phyloP scores from a whole-genome alignment of 1,139 yeast species.

The Diutina siamensis region DNA sequence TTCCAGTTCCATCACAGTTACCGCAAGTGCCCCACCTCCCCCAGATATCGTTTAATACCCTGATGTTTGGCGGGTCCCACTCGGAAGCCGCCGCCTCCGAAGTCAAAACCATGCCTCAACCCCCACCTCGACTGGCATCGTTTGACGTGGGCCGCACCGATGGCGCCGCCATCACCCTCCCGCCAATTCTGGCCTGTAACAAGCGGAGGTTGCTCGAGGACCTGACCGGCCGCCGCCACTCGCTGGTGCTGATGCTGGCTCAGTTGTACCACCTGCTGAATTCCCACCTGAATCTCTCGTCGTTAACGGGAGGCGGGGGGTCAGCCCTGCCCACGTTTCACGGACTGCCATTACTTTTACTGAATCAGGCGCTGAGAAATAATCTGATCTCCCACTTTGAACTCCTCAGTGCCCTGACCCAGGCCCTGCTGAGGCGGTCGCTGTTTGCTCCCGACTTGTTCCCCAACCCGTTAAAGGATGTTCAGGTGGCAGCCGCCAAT shows the following conservation, averaged over 20 bases:
- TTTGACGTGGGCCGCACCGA: slow-evolving; percentile 3
- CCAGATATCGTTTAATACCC: slow-evolving; percentile 26
- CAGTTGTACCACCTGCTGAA: not conserved
- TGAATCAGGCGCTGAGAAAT: slow-evolving; percentile 14
- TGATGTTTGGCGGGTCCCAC: slow-evolving; percentile 21
- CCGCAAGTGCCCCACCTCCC: slow-evolving; percentile 12
- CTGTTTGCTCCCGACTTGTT: slow-evolving; percentile 28
- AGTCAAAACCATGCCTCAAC: slow-evolving; percentile 8
- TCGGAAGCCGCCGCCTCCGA: not conserved
- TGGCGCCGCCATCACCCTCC: slow-evolving; percentile 1
- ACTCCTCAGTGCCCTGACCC: slow-evolving; percentile 12
- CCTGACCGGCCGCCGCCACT: slow-evolving; percentile 6
- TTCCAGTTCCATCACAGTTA: slow-evolving; percentile 7
- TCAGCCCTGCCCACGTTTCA: slow-evolving; percentile 22
- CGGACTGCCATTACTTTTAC: slow-evolving; percentile 5
- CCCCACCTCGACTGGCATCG: slow-evolving; percentile 4
- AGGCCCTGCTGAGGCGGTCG: slow-evolving; percentile 24
- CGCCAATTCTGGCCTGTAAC: slow-evolving; percentile 4
- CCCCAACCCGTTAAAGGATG: slow-evolving; percentile 21
- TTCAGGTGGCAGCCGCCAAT: slow-evolving; percentile 4
- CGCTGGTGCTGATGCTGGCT: slow-evolving; percentile 5
- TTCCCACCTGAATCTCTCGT: not conserved
- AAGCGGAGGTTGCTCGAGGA: slow-evolving; percentile 4
- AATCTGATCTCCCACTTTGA: slow-evolving; percentile 28
- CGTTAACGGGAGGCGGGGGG: slow-evolving; percentile 13